These are phyloP conservation scores for Lactuca saligna DNA, from an alignment of 129 eudicot genomes.

Conservation along the genomic window DNA sequence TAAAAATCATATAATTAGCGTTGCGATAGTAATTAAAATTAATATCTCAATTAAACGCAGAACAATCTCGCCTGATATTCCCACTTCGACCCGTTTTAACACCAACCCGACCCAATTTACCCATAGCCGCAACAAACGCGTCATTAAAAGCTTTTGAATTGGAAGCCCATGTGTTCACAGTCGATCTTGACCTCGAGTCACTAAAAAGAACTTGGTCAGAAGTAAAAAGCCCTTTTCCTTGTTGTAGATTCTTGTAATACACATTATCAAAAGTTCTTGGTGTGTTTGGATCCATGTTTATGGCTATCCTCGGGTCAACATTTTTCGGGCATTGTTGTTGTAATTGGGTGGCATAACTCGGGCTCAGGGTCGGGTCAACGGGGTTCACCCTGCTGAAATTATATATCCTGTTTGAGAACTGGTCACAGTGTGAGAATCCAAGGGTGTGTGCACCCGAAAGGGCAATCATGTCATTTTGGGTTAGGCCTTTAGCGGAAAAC, in stretches of 20 bases:
- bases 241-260: constrained; percentile 61
- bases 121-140: constrained; percentile 64
- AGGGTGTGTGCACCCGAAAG: constrained; percentile 85
- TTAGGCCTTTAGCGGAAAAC: constrained; percentile 62
- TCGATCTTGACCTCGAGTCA: constrained; percentile 61
- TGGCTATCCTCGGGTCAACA: constrained; percentile 69
- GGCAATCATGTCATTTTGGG: constrained; percentile 82
- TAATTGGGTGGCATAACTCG: constrained; percentile 59
- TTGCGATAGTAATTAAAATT: not conserved
- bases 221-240: constrained; percentile 74
- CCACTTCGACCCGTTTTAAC: constrained; percentile 78
- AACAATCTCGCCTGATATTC: constrained; percentile 73
- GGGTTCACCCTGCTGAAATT: constrained; percentile 50
- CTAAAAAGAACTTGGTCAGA: constrained; percentile 84
- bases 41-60: constrained; percentile 47
- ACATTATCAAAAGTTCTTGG: constrained; percentile 72
- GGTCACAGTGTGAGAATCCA: constrained; percentile 86
- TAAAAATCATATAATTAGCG: constrained; percentile 2
- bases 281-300: constrained; percentile 78
- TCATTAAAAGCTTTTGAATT: constrained; percentile 45
- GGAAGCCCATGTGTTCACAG: constrained; percentile 59
- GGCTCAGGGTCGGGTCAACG: constrained; percentile 74
- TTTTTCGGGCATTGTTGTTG: constrained; percentile 60
- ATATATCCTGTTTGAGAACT: constrained; percentile 73
- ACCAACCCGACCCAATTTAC: constrained; percentile 78